Conservation (phyloP, 1,284 basidiomycete genomes). For the Omphalotus olearius region DNA sequence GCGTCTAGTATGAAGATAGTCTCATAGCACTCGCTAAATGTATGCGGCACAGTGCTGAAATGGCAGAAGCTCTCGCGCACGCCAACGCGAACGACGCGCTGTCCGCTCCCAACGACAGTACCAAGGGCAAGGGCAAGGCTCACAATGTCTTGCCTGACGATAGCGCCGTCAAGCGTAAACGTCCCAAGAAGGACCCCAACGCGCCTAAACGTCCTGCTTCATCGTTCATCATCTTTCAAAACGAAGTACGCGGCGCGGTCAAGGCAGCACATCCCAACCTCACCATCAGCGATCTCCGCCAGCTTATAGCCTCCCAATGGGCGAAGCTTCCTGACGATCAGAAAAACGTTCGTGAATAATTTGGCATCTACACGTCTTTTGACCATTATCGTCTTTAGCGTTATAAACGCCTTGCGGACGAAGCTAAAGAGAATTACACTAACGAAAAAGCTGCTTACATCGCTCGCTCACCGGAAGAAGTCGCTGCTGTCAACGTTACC, state of each 20-base stretch:
- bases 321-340: conserved; percentile 58
- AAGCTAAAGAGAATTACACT: conserved; percentile 45
- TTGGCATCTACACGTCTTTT: conserved; percentile 15
- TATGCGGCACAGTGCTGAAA: conserved; percentile 53
- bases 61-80: conserved; percentile 52
- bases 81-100: conserved; percentile 21
- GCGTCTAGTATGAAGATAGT: conserved; percentile 33
- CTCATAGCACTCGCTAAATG: conserved; percentile 50
- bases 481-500: conserved; percentile 38
- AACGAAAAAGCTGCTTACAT: conserved; percentile 50
- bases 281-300: conserved; percentile 70
- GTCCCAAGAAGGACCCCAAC: conserved; percentile 77
- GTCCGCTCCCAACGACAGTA: conserved; percentile 3
- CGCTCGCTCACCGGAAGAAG: conserved; percentile 41
- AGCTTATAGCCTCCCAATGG: conserved; percentile 76
- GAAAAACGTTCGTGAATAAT: conserved; percentile 59
- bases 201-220: conserved; percentile 93
- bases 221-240: conserved; percentile 96
- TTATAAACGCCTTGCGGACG: conserved; percentile 34
- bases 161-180: conserved; percentile 50
- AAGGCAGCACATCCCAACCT: conserved; percentile 63
- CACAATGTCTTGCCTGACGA: conserved; percentile 37
- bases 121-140: conserved; percentile 51
- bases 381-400: conserved; percentile 23
- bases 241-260: conserved; percentile 77